Base-by-base conservation (phyloP, 495 filamentous ascomycete genomes). In the Recurvomyces mirabilis region DNA sequence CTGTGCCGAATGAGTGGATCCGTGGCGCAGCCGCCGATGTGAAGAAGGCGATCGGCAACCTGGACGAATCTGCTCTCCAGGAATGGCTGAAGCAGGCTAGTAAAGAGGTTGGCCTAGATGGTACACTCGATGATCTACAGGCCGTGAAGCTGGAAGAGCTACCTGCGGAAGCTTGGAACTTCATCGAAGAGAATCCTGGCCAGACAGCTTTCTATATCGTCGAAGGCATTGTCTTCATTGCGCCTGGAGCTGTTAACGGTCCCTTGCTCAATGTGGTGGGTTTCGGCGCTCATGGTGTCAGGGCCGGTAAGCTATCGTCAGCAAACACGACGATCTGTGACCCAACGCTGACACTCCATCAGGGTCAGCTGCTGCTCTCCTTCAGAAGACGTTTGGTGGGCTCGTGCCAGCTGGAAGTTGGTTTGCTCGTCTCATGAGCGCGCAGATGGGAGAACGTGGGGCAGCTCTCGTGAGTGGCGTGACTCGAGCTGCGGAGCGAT, bases 81-180 rank as follows among this genome's bases (percentile, higher is more conserved):
- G 18, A 19, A 5, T 22, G 28, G 26, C 26, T 43, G 7, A 33
- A 21, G 17, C 28, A 43, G 17, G 40, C 40, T 3, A 32, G 20
- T 13, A 43, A 18, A 33, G 29, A 31, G 5, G n/a, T 33, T 17
- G 40, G 40, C 19, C 4, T 43, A 3, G 7, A 31, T 6, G 23
- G 4, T 15, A 19, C 19, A 11, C 40, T 43, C 10, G 7, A 33
- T 4, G 28, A 43, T 13, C 40, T 43, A 5, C 29, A 33, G 18
- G 21, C 11, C 4, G 29, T 32, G 11, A 43, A 43, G 28, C 28
- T 43, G 3, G 40, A 33, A 33, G 25, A 43, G n/a, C 40, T 43
- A 13, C 26, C 40, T 5, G 18, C 40, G 9, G 40, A 43, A 22
- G 26, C 28, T 6, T 20, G 6, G 7, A 4, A 43, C 7, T 43